Conservation (phyloP, 192 early-diverging fungal species). For the Entomortierella chlamydospora region DNA sequence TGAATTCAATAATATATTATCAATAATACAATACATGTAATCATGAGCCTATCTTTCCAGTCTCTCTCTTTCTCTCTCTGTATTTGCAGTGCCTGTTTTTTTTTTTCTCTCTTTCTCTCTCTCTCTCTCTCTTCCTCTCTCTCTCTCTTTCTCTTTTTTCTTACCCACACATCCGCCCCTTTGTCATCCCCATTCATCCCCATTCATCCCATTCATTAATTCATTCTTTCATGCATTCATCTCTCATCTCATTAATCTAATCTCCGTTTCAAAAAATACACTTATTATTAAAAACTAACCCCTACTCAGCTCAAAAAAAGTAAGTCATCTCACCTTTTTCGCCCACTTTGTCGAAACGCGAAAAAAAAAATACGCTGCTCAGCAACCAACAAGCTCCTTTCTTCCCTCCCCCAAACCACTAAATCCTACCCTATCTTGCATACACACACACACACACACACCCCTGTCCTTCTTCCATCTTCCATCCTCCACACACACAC, state of each 20-base stretch:
- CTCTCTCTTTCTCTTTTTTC: not conserved
- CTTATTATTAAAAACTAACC: not conserved
- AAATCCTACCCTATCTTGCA: no score
- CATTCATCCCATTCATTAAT: conserved; percentile 2
- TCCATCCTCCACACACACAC: no score
- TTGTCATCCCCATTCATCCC: not conserved
- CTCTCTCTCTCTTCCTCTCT: not conserved
- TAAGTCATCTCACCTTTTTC: no score
- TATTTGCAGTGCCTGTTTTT: conserved; percentile 5
- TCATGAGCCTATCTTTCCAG: not conserved
- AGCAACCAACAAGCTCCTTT: no score
- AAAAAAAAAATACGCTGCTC: no score
- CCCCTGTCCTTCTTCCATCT: no score
- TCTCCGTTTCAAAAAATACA: not conserved
- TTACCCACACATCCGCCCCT: not conserved
- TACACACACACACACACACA: no score
- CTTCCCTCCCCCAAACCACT: no score
- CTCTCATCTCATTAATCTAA: not conserved
- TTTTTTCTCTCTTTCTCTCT: not conserved
- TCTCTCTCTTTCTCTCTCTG: not conserved
- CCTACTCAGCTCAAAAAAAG: no score
- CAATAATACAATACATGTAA: not conserved
- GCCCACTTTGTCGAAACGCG: no score
- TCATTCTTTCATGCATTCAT: conserved; percentile 5
- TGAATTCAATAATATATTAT: no score